phyloP scores from a whole-genome alignment of 2,329 filamentous ascomycete species.

The Eutypella sp. region DNA sequence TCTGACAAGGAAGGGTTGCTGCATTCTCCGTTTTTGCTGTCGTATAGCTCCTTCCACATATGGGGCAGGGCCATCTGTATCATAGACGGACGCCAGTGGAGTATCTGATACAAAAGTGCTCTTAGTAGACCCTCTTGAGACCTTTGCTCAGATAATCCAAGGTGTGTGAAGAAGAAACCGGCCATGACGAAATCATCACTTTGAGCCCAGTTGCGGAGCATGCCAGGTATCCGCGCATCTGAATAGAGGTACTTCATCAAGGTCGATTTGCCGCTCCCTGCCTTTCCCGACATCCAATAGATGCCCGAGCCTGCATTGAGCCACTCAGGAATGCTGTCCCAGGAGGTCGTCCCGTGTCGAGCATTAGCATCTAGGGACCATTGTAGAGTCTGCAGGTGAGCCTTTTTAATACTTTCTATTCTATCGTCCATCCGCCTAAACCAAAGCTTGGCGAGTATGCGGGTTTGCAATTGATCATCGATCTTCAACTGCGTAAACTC shows the following conservation, averaged over 20 bases:
- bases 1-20: too few relatives aligned
- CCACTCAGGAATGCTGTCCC: not conserved
- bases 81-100: not conserved
- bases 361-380: not conserved
- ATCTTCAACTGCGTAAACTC: not conserved
- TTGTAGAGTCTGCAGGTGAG: not conserved
- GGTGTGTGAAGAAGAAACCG: not conserved
- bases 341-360: too few relatives aligned
- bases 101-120: not conserved
- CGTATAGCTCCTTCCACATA: not conserved
- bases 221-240: not conserved
- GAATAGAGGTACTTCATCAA: not conserved
- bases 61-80: not conserved
- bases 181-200: not conserved
- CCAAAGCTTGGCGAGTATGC: not conserved
- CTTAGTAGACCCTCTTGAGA: not conserved
- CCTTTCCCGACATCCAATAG: not conserved
- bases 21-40: too few relatives aligned
- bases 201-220: not conserved
- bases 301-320: not conserved
- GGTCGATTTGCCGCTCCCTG: not conserved
- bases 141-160: not conserved
- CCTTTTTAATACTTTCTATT: not conserved
- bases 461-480: too few relatives aligned
- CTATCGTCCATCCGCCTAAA: constrained; percentile 1